Conservation (phyloP, 1,139 yeast genomes). For the Yamadazyma triangularis region DNA sequence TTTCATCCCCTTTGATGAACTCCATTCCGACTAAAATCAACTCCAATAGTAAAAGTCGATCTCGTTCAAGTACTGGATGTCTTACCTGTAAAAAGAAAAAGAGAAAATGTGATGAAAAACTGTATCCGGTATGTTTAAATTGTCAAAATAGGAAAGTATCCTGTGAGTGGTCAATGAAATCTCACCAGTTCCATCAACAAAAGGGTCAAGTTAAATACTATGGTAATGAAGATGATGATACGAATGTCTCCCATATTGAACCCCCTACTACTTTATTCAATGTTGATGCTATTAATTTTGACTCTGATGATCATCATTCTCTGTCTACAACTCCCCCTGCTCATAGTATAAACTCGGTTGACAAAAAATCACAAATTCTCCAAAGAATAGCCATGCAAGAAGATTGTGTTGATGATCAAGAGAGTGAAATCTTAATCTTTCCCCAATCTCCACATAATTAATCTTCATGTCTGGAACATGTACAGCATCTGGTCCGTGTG, state of each 20-base stretch:
- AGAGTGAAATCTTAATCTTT: slow-evolving; percentile 5
- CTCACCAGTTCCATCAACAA: slow-evolving; percentile 22
- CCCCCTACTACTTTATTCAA: background rate
- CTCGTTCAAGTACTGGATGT: slow-evolving; percentile 37
- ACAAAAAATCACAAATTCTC: slow-evolving; percentile 3
- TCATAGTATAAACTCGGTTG: too few species aligned
- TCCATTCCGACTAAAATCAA: slow-evolving; percentile 5
- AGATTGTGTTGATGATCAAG: slow-evolving; percentile 31
- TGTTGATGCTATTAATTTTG: background rate
- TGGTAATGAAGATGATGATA: slow-evolving; percentile 7
- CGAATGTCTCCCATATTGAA: background rate
- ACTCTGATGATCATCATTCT: slow-evolving; percentile 1
- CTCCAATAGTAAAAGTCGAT: slow-evolving; percentile 6
- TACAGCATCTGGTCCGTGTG: too few species aligned
- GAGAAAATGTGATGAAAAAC: slow-evolving; percentile 38
- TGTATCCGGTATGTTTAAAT: slow-evolving; percentile 31
- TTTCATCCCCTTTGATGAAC: background rate
- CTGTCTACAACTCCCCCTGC: too few species aligned
- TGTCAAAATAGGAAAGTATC: slow-evolving; percentile 21
- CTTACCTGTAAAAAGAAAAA: slow-evolving; percentile 35
- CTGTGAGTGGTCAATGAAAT: slow-evolving; percentile 32
- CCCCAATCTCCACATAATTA: background rate
- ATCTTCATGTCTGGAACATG: background rate
- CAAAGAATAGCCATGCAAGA: slow-evolving; percentile 39
- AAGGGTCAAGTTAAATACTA: slow-evolving; percentile 24